Base-by-base conservation (phyloP, 371 early-diverging fungal species). In the Mucor ambiguus region DNA sequence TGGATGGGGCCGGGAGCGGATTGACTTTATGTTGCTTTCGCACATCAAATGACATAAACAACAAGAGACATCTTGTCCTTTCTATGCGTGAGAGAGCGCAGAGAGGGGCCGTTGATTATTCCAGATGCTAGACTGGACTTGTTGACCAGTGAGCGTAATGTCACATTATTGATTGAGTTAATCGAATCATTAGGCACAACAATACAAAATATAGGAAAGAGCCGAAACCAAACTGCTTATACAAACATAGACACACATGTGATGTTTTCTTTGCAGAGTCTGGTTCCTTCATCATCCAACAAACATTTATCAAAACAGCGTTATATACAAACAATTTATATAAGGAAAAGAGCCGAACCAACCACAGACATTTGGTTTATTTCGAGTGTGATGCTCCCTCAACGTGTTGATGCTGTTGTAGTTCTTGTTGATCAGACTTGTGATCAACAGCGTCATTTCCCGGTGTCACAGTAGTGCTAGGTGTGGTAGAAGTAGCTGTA, bases 1-100 rank as follows among this genome's bases (percentile, higher is more conserved):
- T 41, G 41, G 18, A 46, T 22, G 22, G 46, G 46, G 22, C 10
- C 46, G 46, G 46, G 22, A 46, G 46, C 46, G 22, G 22, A 22
- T 46, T 46, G 46, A 46, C 9, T 46, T 46, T 46, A 3, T 41
- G 10, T 33, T 33, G 35, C 24, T 52, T 26, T 24, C 52, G 16
- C 49, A 52, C 16, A 28, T 52, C 52, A 52, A 52, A 52, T 52
- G 52, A 52, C 28, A 52, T 28, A 28, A 52, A 52, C 52, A 52
- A 28, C 52, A 52, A 52, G 14, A 52, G 52, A 28, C 52, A 52
- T 52, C 16, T 26, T 26, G 4, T 12, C 28, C 5, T 28, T 16
- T 28, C 12, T 4, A 6, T 11, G 12, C 4, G 24, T 14, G 37
- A 20, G 28, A 8, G 12, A 12, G 28, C 9, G 12, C 5, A 10